These are phyloP conservation scores for Xenosphaeropsis pyriputrescens DNA, from an alignment of 2,329 filamentous ascomycete genomes.

Conservation along the genomic window DNA sequence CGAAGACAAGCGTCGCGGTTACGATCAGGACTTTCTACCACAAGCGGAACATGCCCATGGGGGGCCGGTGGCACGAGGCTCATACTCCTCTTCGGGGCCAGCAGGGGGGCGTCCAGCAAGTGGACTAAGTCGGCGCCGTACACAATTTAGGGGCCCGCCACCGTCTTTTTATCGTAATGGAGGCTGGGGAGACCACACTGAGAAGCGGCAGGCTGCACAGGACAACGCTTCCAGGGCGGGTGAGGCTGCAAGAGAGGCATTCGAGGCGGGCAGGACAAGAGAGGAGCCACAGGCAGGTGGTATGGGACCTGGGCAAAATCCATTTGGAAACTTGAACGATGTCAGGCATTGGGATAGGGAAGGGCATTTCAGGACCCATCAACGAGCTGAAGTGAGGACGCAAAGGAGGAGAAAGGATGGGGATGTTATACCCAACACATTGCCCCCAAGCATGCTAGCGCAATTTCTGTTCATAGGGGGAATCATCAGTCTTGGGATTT, in stretches of 20 bases:
- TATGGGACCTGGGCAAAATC: slow-evolving; percentile 43
- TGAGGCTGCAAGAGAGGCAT: slow-evolving; percentile 5
- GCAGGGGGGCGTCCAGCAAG: slow-evolving; percentile 66
- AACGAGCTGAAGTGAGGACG: slow-evolving; percentile 19
- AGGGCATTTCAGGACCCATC: slow-evolving; percentile 60
- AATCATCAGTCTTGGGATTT: slow-evolving; percentile 24
- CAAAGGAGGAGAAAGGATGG: slow-evolving; percentile 14
- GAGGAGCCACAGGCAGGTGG: slow-evolving; percentile 24
- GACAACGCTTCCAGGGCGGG: slow-evolving; percentile 8
- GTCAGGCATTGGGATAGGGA: slow-evolving; percentile 67
- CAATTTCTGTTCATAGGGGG: slow-evolving; percentile 27
- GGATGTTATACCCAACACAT: slow-evolving; percentile 11
- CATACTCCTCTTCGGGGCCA: slow-evolving; percentile 41
- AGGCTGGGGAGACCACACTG: slow-evolving; percentile 55
- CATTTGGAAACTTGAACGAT: slow-evolving; percentile 30
- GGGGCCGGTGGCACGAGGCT: slow-evolving; percentile 22
- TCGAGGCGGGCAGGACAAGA: slow-evolving; percentile 11
- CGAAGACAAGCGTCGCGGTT: slow-evolving; percentile 58
- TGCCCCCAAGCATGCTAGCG: slow-evolving; percentile 8
- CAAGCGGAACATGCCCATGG: slow-evolving; percentile 13
- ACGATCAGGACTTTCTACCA: slow-evolving; percentile 57
- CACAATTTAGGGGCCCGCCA: slow-evolving; percentile 70
- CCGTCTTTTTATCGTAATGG: slow-evolving; percentile 78
- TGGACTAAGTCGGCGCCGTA: slow-evolving; percentile 63
- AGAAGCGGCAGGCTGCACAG: slow-evolving; percentile 41